These are phyloP conservation scores for Eremothecium sinecaudum DNA, from an alignment of 1,139 yeast species.

Conservation along the genomic window DNA sequence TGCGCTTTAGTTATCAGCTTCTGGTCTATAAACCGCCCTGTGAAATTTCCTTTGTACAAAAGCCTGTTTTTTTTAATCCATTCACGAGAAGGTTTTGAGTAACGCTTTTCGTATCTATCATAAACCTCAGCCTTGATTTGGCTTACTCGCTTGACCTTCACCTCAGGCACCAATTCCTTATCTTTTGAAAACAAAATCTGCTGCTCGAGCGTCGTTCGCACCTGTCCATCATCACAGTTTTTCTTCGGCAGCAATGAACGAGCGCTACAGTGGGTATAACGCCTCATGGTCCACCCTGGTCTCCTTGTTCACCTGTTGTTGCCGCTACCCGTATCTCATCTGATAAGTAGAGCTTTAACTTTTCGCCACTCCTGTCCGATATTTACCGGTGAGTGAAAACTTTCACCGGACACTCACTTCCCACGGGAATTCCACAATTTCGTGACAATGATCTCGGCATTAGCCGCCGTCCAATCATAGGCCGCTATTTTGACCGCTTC, in stretches of 20 bases:
- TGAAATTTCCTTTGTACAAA: not conserved
- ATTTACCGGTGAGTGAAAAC: too few relatives aligned
- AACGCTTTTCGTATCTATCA: slow-evolving; percentile 17
- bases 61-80: slow-evolving; percentile 15
- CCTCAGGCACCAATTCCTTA: slow-evolving; percentile 23
- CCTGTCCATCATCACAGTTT: too few relatives aligned
- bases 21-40: not conserved
- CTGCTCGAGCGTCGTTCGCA: not conserved
- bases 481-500: not conserved
- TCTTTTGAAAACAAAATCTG: slow-evolving; percentile 16
- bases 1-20: not conserved
- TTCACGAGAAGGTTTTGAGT: slow-evolving; percentile 20
- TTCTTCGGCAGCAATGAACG: too few relatives aligned
- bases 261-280: too few relatives aligned
- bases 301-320: too few relatives aligned
- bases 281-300: too few relatives aligned
- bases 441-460: not conserved
- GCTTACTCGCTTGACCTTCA: slow-evolving; percentile 19
- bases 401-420: too few relatives aligned
- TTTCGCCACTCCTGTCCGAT: too few relatives aligned
- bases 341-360: too few relatives aligned
- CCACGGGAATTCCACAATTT: not conserved
- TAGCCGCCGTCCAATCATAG: not conserved
- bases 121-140: slow-evolving; percentile 16
- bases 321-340: too few relatives aligned